Evolutionary conservation across 73 alveolate species (phyloP), one percentile per base, ranked within the genome.

Genomic region (Paraurostyla sp.): DNA sequence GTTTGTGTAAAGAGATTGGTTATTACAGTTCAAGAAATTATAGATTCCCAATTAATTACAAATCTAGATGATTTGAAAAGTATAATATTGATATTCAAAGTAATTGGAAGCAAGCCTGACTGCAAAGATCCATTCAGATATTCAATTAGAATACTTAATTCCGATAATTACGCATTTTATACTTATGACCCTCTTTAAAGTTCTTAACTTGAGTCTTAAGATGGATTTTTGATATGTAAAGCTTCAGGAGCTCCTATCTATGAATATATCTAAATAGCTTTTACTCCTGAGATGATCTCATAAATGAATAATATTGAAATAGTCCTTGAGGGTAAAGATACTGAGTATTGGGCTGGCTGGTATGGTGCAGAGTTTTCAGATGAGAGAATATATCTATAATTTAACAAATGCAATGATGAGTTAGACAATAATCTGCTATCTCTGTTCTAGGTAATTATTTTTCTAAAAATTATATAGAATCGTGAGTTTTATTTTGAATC

Each of bases 331-430:
- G 98, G 98, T 11, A 80, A 87, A 69, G 98, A 94, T 83, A 90
- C 60, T 0, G 98, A 94, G 73, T 48, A 65, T 27, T 94, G 98
- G 98, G 98, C 91, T 27, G 98, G 98, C 20, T 80, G 88, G 68
- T 94, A 71, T 83, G 98, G 98, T 20, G 87, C 96, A 3, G 0
- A 62, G 33, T 88, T 88, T 71, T 46, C 56, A 0, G 82, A 62
- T 27, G 89, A 71, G 41, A 36, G 56, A 43, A 0, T 88, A 2
- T 41, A 11, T 25, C 56, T 60, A n/a, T 25, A 69, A 6, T 11
- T 62, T 7, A 35, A 3, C 29, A 20, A 29, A 22, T 20, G 22
- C 11, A 59, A 69, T 18, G 22, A 0, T 42, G 57, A 43, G 11
- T 50, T 25, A 20, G 15, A 15, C 16, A 45, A 52, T 13, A 73